Percentiles rank a stretch among this genome's conserved stretches.
phyloP scores from a whole-genome alignment of 768 basidiomycete species.

The Leccinum barrowsii region DNA sequence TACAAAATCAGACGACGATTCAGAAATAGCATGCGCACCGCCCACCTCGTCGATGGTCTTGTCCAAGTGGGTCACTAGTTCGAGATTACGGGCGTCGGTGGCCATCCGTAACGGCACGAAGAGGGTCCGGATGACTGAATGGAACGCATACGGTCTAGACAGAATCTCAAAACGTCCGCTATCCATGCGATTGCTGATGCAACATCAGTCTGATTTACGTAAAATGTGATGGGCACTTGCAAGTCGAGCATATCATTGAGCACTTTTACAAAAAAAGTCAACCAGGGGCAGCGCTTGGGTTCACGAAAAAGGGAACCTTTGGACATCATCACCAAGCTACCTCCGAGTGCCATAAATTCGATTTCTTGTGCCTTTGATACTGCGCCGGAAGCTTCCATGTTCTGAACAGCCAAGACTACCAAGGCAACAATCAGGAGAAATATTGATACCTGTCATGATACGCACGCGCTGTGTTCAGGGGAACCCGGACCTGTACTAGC shows the following conservation, averaged over 20 bases:
- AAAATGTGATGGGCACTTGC: conserved; percentile 36
- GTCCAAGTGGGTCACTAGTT: conserved; percentile 69
- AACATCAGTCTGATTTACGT: conserved; percentile 3
- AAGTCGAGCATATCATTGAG: conserved; percentile 81
- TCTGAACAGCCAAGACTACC: conserved; percentile 79
- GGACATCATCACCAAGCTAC: conserved; percentile 84
- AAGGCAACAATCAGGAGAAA: conserved; percentile 1
- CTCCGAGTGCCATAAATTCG: conserved; percentile 83
- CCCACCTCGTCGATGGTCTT: conserved; percentile 57
- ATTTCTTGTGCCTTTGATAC: conserved; percentile 76
- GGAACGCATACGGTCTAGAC: conserved; percentile 66
- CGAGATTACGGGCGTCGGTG: conserved; percentile 62
- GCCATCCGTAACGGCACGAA: conserved; percentile 66
- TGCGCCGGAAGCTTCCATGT: conserved; percentile 77
- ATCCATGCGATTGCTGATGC: conserved; percentile 74
- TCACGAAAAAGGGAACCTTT: conserved; percentile 47
- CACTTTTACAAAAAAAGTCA: conserved; percentile 39
- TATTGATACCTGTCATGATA: not conserved
- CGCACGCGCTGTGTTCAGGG: conserved; percentile 68
- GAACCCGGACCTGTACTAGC: conserved; percentile 68
- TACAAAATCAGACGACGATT: conserved; percentile 21
- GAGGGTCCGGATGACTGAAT: conserved; percentile 72
- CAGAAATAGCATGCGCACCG: not conserved
- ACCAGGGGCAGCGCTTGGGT: not conserved
- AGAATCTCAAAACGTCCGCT: conserved; percentile 79